These are phyloP conservation scores for Chrysopogon serrulatus DNA, from an alignment of 176 grass and related monocot genomes.

Conservation along the genomic window DNA sequence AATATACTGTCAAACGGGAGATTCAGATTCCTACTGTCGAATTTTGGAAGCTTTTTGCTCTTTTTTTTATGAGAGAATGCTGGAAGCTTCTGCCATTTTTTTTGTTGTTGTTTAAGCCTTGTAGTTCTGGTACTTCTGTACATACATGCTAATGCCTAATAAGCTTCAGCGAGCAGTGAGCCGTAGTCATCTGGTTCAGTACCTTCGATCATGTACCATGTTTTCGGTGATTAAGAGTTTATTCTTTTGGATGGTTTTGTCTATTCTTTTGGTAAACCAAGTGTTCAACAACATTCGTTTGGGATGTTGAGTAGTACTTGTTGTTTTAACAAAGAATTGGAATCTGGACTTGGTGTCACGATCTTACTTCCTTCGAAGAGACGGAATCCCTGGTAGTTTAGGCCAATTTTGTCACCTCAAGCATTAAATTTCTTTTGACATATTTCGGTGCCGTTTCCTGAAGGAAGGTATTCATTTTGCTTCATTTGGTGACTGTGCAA, in stretches of 20 bases:
- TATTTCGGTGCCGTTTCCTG: neutral
- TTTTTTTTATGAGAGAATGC: neutral
- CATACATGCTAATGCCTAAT: neutral
- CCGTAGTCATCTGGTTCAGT: neutral
- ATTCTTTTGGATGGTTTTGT: neutral
- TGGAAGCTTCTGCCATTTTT: neutral
- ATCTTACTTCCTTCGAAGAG: conserved; percentile 38
- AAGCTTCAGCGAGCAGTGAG: neutral
- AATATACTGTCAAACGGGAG: neutral
- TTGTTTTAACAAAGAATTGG: neutral
- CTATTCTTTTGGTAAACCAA: neutral
- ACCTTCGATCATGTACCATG: neutral
- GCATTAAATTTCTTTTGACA: conserved; percentile 10
- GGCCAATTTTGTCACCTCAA: conserved; percentile 29
- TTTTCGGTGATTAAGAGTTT: neutral
- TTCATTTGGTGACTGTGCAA: neutral
- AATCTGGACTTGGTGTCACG: conserved; percentile 21
- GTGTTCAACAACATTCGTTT: neutral
- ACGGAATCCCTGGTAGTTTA: conserved; percentile 12
- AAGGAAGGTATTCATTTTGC: neutral
- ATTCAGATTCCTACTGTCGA: neutral
- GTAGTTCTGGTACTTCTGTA: neutral
- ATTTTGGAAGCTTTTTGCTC: neutral
- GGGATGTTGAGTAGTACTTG: conserved; percentile 4
- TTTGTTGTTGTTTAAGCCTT: conserved; percentile 1